phyloP scores from a whole-genome alignment of 2,329 filamentous ascomycete genomes.

The Pseudogymnoascus sp. region DNA sequence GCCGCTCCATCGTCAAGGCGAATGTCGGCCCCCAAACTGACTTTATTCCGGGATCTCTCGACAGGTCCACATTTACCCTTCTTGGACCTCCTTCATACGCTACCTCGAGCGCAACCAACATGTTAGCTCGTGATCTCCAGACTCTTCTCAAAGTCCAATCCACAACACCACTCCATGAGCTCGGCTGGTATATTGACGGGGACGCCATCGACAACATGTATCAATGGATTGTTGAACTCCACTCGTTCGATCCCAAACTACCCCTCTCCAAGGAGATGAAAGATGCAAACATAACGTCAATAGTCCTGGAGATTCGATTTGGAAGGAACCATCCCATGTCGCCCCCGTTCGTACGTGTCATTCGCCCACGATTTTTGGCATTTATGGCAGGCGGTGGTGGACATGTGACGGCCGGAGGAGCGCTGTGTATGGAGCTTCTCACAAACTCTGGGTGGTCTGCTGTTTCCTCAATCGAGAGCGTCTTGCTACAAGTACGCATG shows the following conservation, averaged over 20 bases:
- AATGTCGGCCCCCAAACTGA: conserved; percentile 34
- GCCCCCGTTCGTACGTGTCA: conserved; percentile 77
- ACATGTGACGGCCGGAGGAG: conserved; percentile 76
- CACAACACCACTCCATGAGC: conserved; percentile 49
- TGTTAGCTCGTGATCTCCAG: conserved; percentile 57
- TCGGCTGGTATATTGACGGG: conserved; percentile 78
- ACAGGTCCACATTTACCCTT: conserved; percentile 52
- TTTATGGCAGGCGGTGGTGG: conserved; percentile 71
- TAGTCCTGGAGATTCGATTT: conserved; percentile 78
- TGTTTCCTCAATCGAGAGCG: conserved; percentile 64
- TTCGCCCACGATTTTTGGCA: conserved; percentile 69
- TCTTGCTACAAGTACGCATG: conserved; percentile 72
- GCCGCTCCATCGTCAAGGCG: conserved; percentile 4
- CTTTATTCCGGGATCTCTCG: conserved; percentile 61
- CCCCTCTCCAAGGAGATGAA: conserved; percentile 72
- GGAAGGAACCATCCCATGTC: conserved; percentile 65
- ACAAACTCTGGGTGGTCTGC: conserved; percentile 78
- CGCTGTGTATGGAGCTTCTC: conserved; percentile 75
- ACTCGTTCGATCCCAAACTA: conserved; percentile 64
- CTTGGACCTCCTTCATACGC: conserved; percentile 61
- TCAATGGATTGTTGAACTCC: conserved; percentile 86
- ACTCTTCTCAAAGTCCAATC: conserved; percentile 57
- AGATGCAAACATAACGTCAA: conserved; percentile 47
- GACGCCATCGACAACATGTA: conserved; percentile 63
- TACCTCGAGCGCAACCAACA: conserved; percentile 49